A percentile compares a stretch with the other conserved stretches of the same genome.
These are phyloP conservation scores for Dactylellina cionopaga DNA, from an alignment of 2,329 filamentous ascomycete genomes.

Conservation along the genomic window DNA sequence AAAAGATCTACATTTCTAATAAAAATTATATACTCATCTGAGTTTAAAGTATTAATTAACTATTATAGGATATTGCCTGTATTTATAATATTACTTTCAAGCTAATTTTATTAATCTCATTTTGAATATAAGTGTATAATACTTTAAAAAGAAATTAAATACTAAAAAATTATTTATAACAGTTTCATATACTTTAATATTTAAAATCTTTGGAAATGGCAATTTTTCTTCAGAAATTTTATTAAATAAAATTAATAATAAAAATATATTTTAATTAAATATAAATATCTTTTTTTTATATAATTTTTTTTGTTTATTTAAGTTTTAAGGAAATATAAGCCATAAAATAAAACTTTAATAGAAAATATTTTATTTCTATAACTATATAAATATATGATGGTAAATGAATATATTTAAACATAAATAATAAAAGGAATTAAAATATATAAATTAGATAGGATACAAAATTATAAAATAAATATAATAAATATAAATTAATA, in stretches of 20 bases:
- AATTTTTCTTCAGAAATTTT: slow-evolving; percentile 7
- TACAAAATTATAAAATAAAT: too few species aligned
- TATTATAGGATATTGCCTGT: slow-evolving; percentile 48
- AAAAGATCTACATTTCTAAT: slow-evolving; percentile 48
- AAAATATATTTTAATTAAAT: slow-evolving; percentile 12
- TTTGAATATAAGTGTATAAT: background rate
- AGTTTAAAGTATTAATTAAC: slow-evolving; percentile 46
- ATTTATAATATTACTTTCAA: slow-evolving; percentile 32
- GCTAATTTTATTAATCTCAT: slow-evolving; percentile 14
- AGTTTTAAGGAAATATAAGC: too few species aligned
- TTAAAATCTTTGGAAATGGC: slow-evolving; percentile 27
- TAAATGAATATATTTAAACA: too few species aligned
- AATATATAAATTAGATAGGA: too few species aligned
- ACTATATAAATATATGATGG: too few species aligned
- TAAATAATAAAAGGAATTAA: too few species aligned
- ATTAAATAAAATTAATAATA: slow-evolving; percentile 27
- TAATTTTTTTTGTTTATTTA: too few species aligned
- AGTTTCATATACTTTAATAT: slow-evolving; percentile 12
- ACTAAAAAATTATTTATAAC: slow-evolving; percentile 8
- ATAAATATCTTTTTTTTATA: slow-evolving; percentile 30
- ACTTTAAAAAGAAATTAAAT: slow-evolving; percentile 9
- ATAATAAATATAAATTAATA: too few species aligned
- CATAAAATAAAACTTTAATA: too few species aligned
- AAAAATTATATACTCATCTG: slow-evolving; percentile 52
- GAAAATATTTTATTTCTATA: too few species aligned